Conservation (phyloP, 2,329 filamentous ascomycete genomes). For the Sarocladium kiliense region DNA sequence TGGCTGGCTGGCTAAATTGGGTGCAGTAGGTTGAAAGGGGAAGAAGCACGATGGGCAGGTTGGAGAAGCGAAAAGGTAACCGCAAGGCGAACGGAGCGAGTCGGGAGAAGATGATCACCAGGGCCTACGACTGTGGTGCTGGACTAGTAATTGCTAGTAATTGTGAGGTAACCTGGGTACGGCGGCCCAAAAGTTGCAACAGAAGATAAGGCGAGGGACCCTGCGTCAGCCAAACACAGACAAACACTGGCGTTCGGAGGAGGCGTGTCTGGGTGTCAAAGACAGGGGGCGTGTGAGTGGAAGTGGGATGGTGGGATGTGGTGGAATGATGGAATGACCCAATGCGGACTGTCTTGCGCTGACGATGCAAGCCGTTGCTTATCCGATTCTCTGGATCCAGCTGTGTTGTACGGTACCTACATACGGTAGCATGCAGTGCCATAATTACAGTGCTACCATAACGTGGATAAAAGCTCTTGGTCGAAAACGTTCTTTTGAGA, state of each 20-base stretch:
- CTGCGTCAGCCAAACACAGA: background rate
- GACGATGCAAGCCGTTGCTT: background rate
- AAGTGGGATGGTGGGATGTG: background rate
- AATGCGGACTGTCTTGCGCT: background rate
- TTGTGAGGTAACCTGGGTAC: background rate
- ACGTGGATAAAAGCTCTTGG: too few relatives aligned
- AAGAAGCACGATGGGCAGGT: background rate
- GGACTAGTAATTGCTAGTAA: background rate
- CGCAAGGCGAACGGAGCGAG: background rate
- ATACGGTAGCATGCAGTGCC: background rate
- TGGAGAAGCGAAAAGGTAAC: background rate
- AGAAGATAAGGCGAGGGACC: slow-evolving; percentile 6
- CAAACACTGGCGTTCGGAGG: background rate
- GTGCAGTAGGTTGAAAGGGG: background rate
- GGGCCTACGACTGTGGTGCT: background rate
- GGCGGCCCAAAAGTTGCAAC: background rate
- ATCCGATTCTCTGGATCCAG: too few relatives aligned
- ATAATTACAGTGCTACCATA: too few relatives aligned
- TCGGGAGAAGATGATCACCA: background rate
- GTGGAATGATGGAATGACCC: background rate
- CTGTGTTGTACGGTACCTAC: background rate
- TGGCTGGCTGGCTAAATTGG: background rate
- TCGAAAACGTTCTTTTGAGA: too few relatives aligned
- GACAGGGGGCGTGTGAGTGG: background rate
- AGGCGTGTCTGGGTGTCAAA: background rate